Percentiles rank a stretch among this genome's conserved stretches.
phyloP scores from a whole-genome alignment of 225 moss, liverwort and hornwort genomes.

The Thuidium tamariscinum region DNA sequence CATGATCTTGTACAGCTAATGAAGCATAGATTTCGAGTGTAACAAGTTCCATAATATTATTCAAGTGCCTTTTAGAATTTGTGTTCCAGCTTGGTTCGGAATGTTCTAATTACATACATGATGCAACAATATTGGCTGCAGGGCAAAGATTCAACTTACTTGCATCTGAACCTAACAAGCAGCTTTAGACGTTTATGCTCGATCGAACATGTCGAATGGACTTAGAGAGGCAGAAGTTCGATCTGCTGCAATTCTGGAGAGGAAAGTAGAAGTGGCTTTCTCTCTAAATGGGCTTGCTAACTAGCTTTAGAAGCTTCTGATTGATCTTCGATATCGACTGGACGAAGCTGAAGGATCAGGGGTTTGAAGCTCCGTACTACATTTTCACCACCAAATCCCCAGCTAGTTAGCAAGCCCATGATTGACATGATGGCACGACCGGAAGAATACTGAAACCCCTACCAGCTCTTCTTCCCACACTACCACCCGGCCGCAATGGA shows the following conservation, averaged over 20 bases:
- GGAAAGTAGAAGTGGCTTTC: background rate
- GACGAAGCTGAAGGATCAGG: background rate
- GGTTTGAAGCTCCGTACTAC: background rate
- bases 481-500: slow-evolving; percentile 7
- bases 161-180: background rate
- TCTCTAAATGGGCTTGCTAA: background rate
- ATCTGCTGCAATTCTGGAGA: background rate
- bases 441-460: slow-evolving; percentile 18
- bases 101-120: background rate
- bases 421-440: slow-evolving; percentile 17
- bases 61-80: background rate
- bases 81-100: no score
- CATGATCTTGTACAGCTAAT: background rate
- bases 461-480: slow-evolving; percentile 16
- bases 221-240: background rate
- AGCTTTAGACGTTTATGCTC: background rate
- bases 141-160: background rate
- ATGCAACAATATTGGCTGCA: background rate
- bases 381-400: background rate
- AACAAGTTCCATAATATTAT: background rate
- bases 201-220: background rate
- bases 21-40: background rate
- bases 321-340: background rate
- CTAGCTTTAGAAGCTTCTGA: background rate
- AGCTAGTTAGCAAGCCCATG: background rate